Evolutionary conservation across 1,284 basidiomycete species (phyloP).

Genomic region (Ceratobasidium sp.): DNA sequence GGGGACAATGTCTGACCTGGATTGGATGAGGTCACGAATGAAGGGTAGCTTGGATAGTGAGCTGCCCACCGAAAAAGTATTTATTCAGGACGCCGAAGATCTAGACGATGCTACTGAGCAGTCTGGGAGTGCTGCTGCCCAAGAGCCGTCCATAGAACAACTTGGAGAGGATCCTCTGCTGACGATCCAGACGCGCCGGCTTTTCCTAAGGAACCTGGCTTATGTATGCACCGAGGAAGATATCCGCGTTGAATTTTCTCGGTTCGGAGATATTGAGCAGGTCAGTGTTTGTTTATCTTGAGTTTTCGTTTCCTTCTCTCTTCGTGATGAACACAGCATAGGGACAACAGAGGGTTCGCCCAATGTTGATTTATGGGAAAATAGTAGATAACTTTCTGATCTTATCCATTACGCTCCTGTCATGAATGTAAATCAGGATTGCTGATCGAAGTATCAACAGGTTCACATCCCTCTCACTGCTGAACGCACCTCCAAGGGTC

Average conservation of each 20-base stretch:
- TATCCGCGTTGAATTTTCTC: conserved; percentile 75
- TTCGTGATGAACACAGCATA: conserved; percentile 65
- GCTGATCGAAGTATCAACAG: conserved; percentile 60
- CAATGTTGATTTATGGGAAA: conserved; percentile 47
- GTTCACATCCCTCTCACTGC: conserved; percentile 82
- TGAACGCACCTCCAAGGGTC: conserved; percentile 82
- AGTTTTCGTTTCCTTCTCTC: conserved; percentile 33
- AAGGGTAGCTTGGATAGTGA: conserved; percentile 64
- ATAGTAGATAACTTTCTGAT: conserved; percentile 65
- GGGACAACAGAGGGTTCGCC: conserved; percentile 50
- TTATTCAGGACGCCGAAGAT: conserved; percentile 69
- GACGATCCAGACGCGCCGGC: conserved; percentile 80
- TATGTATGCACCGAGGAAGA: conserved; percentile 87
- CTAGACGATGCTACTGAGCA: conserved; percentile 52
- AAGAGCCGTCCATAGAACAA: neutral
- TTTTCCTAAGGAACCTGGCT: conserved; percentile 93
- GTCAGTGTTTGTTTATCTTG: conserved; percentile 62
- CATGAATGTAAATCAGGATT: neutral
- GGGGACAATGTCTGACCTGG: conserved; percentile 69
- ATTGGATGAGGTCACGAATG: conserved; percentile 81
- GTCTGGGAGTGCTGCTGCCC: neutral
- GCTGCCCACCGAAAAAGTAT: conserved; percentile 63
- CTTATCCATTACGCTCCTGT: neutral
- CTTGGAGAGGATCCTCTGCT: conserved; percentile 9
- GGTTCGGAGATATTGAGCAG: conserved; percentile 82